Percentiles rank a stretch among this genome's conserved stretches.
These are phyloP conservation scores for Entomortierella chlamydospora DNA, from an alignment of 192 early-diverging fungal species.

Conservation along the genomic window DNA sequence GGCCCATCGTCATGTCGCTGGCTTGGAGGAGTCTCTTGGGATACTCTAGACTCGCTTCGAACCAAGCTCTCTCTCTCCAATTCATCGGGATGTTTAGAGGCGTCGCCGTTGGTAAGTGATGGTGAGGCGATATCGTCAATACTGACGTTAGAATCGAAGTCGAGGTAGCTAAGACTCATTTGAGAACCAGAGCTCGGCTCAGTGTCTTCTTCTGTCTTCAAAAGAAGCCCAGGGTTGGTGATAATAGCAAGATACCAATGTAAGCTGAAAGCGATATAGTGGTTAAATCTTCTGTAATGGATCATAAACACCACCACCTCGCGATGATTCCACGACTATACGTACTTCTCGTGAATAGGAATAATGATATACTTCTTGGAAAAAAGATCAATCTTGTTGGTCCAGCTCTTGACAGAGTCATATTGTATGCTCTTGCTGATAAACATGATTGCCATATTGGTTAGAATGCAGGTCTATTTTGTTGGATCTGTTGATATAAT, in stretches of 20 bases:
- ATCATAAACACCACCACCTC: neutral
- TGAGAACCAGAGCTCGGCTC: neutral
- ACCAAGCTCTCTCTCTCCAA: neutral
- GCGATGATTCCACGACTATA: neutral
- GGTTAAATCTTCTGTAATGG: neutral
- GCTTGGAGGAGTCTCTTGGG: neutral
- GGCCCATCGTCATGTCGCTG: neutral
- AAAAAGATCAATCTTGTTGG: constrained; percentile 78
- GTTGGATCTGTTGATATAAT: neutral
- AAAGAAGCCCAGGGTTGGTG: constrained; percentile 70
- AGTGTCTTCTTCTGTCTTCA: constrained; percentile 4
- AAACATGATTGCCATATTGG: neutral
- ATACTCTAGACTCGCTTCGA: neutral
- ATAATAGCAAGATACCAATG: constrained; percentile 91
- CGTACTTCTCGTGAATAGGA: constrained; percentile 79
- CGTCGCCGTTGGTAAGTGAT: too few relatives aligned
- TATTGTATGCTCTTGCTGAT: constrained; percentile 53
- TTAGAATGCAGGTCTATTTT: neutral
- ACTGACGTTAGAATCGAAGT: neutral
- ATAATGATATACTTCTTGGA: constrained; percentile 77
- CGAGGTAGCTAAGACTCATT: neutral
- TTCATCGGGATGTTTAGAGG: neutral
- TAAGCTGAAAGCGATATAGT: constrained; percentile 49
- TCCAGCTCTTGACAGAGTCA: constrained; percentile 77
- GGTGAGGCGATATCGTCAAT: too few relatives aligned